Conservation (phyloP, 1,139 yeast genomes). For the Nakaseomyces nivariensis region DNA sequence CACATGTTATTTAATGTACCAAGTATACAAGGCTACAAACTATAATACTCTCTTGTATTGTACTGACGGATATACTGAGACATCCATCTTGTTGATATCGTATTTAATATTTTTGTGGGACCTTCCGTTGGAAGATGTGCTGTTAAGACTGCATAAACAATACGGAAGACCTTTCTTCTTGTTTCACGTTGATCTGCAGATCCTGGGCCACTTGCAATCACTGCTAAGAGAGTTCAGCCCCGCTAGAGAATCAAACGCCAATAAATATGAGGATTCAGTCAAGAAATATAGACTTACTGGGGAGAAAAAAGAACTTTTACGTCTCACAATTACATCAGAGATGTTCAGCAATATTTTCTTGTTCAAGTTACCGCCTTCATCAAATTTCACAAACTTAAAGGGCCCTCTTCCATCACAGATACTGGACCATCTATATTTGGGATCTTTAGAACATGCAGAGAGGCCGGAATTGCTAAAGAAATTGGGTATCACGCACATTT, state of each 20-base stretch:
- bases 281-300: neutral
- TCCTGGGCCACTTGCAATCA: constrained; percentile 55
- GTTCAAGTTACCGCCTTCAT: constrained; percentile 18
- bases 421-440: constrained; percentile 75
- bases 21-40: constrained; percentile 11
- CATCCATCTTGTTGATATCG: constrained; percentile 62
- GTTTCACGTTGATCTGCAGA: constrained; percentile 62
- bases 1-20: constrained; percentile 38
- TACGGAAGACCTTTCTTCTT: constrained; percentile 76
- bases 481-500: constrained; percentile 63
- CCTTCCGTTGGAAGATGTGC: constrained; percentile 38
- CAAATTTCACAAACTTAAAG: constrained; percentile 25
- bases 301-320: constrained; percentile 7
- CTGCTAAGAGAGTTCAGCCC: constrained; percentile 35
- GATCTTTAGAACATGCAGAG: constrained; percentile 76
- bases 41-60: constrained; percentile 48
- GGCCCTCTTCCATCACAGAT: constrained; percentile 44
- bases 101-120: constrained; percentile 61
- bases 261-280: neutral
- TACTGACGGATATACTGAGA: constrained; percentile 89
- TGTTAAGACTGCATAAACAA: constrained; percentile 48
- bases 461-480: constrained; percentile 51
- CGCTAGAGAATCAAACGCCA: constrained; percentile 8
- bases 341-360: constrained; percentile 29
- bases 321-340: constrained; percentile 22